phyloP scores from a whole-genome alignment of 2,329 filamentous ascomycete species.

The Akanthomyces muscarius region DNA sequence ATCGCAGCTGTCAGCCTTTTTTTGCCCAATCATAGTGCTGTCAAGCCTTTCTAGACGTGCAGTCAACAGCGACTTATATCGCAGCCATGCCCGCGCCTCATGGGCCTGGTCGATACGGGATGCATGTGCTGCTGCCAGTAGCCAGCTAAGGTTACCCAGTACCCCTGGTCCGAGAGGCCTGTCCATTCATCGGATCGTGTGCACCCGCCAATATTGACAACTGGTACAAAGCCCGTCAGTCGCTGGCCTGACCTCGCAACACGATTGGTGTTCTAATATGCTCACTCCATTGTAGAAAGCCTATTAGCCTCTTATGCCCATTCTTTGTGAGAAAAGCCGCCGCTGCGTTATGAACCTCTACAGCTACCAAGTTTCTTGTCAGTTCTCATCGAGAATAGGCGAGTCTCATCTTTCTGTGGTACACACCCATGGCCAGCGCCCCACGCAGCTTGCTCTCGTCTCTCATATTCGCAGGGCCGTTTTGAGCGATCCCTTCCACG shows the following conservation, averaged over 20 bases:
- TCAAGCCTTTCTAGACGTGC: too few species aligned
- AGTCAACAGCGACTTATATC: not conserved
- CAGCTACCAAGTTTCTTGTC: not conserved
- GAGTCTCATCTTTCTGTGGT: not conserved
- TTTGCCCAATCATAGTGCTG: too few species aligned
- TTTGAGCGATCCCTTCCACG: not conserved
- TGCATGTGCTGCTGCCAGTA: too few species aligned
- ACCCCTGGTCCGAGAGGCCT: slow-evolving; percentile 39
- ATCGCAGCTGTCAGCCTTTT: not conserved
- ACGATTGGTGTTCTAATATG: not conserved
- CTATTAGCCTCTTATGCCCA: not conserved
- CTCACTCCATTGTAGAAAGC: not conserved
- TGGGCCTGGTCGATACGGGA: not conserved
- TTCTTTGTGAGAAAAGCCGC: not conserved
- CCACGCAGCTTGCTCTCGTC: not conserved
- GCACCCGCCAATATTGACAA: not conserved
- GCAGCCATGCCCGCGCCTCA: not conserved
- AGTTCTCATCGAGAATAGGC: not conserved
- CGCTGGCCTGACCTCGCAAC: not conserved
- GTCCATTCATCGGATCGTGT: slow-evolving; percentile 9
- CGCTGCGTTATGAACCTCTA: not conserved
- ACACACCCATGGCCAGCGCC: not conserved
- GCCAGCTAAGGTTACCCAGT: too few species aligned
- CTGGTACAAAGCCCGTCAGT: not conserved
- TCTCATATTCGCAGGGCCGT: not conserved